These are phyloP conservation scores for Coelastrella sp. DNA, from an alignment of 139 green algal species.

Conservation along the genomic window DNA sequence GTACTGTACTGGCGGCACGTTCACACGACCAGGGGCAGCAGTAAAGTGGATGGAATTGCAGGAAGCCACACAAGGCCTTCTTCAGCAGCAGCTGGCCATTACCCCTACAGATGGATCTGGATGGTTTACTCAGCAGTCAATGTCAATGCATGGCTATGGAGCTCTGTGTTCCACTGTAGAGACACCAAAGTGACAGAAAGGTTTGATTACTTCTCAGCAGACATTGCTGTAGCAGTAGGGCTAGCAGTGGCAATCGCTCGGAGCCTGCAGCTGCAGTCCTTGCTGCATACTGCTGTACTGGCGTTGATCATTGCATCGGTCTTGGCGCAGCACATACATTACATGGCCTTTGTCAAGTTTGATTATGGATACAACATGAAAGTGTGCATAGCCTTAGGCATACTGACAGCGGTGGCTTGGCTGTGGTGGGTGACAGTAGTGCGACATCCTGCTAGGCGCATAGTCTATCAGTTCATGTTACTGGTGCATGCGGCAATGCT, in stretches of 20 bases:
- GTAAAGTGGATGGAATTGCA: background rate
- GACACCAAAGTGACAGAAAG: conserved; percentile 73
- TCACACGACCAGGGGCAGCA: background rate
- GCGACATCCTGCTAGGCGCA: conserved; percentile 52
- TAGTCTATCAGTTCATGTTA: conserved; percentile 71
- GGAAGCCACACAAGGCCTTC: background rate
- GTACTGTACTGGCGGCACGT: conserved; percentile 6
- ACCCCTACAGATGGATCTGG: conserved; percentile 73
- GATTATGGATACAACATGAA: conserved; percentile 91
- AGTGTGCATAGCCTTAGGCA: conserved; percentile 74
- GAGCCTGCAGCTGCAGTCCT: background rate
- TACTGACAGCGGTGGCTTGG: conserved; percentile 65
- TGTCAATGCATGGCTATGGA: conserved; percentile 83
- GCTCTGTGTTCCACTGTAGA: conserved; percentile 83
- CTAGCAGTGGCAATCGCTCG: conserved; percentile 54
- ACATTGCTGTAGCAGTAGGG: conserved; percentile 56
- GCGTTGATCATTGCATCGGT: conserved; percentile 16
- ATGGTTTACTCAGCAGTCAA: conserved; percentile 63
- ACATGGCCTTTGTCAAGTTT: conserved; percentile 88
- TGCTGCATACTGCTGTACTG: background rate
- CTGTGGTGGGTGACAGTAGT: background rate
- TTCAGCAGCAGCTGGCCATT: background rate
- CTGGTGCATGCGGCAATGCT: conserved; percentile 69
- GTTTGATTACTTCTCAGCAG: conserved; percentile 78
- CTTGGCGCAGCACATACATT: conserved; percentile 66